A percentile compares a stretch with the other conserved stretches of the same genome.
Conservation (phyloP, 192 early-diverging fungal species). For the Coemansia sp. region DNA sequence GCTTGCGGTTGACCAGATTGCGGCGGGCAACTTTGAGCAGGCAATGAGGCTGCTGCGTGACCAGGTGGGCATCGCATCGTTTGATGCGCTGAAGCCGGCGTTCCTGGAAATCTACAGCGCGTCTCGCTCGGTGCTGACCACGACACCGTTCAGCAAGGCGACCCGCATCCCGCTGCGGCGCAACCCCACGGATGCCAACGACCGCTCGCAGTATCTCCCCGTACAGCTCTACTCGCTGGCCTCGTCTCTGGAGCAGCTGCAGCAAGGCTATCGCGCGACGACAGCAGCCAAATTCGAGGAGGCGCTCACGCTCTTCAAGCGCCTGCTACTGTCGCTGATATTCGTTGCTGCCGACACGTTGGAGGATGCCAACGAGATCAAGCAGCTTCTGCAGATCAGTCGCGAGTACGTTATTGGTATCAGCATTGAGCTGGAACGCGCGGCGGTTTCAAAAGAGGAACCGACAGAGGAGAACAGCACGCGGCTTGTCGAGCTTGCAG, state of each 20-base stretch:
- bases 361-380: constrained; percentile 73
- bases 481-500: constrained; percentile 89
- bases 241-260: constrained; percentile 61
- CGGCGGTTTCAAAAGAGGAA: constrained; percentile 55
- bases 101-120: constrained; percentile 85
- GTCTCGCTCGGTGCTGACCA: constrained; percentile 60
- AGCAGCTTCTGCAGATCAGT: constrained; percentile 72
- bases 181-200: constrained; percentile 52
- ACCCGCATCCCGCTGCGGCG: constrained; percentile 68
- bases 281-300: constrained; percentile 80
- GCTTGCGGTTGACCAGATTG: constrained; percentile 88
- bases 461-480: constrained; percentile 51
- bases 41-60: constrained; percentile 93
- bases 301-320: constrained; percentile 68
- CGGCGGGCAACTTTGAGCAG: constrained; percentile 90
- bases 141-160: constrained; percentile 59
- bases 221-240: constrained; percentile 33
- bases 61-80: constrained; percentile 90
- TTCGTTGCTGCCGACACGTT: constrained; percentile 66
- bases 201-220: constrained; percentile 37
- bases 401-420: constrained; percentile 93
- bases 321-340: constrained; percentile 72
- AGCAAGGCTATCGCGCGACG: constrained; percentile 79
- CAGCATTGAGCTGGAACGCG: constrained; percentile 77
- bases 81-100: constrained; percentile 83